Evolutionary conservation across 495 filamentous ascomycete genomes (phyloP).

Genomic region (Letharia columbiana): DNA sequence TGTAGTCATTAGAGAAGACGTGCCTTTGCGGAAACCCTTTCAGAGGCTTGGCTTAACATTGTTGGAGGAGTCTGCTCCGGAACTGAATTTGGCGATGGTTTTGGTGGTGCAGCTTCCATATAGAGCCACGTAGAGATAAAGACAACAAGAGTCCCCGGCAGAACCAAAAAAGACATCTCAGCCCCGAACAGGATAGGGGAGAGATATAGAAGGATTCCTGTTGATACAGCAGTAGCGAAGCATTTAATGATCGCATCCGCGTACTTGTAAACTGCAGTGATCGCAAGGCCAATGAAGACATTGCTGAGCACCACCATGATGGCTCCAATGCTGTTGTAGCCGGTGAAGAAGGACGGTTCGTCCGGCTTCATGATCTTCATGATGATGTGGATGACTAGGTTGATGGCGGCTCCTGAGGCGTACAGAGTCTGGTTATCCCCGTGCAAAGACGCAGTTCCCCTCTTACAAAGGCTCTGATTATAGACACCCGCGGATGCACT

Average conservation of each 20-base stretch:
- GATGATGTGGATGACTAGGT: slow-evolving; percentile 23
- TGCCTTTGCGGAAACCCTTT: background rate
- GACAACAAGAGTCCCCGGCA: background rate
- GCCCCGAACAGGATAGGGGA: background rate
- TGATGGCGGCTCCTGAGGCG: slow-evolving; percentile 23
- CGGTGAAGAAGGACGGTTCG: slow-evolving; percentile 26
- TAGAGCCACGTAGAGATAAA: slow-evolving; percentile 1
- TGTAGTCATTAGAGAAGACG: background rate
- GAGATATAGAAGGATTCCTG: background rate
- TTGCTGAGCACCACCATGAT: slow-evolving; percentile 26
- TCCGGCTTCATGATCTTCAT: slow-evolving; percentile 24
- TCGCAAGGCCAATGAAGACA: slow-evolving; percentile 29
- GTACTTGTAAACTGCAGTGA: slow-evolving; percentile 30
- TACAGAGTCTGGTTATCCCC: slow-evolving; percentile 27
- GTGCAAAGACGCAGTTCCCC: slow-evolving; percentile 23
- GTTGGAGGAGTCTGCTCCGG: background rate
- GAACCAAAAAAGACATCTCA: background rate
- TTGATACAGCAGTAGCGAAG: background rate
- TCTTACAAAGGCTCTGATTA: slow-evolving; percentile 26
- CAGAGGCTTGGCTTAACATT: background rate
- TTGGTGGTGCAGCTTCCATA: background rate
- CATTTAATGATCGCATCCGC: slow-evolving; percentile 27
- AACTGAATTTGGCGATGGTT: background rate
- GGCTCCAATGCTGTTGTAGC: slow-evolving; percentile 24
- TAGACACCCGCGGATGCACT: slow-evolving; percentile 24